Percentiles rank a stretch among this genome's conserved stretches.
Evolutionary conservation across 148 eudicot genomes (phyloP).

Genomic region (Drosera capensis): DNA sequence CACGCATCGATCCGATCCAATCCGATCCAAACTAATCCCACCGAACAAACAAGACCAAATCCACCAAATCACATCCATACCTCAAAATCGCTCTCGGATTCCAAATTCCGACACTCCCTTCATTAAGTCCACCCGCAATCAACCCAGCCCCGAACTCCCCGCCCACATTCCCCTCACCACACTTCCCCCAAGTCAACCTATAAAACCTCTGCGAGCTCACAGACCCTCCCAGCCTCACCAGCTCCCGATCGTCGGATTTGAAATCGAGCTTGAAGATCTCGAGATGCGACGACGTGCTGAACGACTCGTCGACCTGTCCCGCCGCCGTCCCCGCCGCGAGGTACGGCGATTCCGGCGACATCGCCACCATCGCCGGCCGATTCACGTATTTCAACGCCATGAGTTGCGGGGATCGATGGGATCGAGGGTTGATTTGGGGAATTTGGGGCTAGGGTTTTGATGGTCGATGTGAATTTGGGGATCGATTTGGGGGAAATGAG

Average conservation of each 20-base stretch:
- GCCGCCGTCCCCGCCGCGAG: constrained; percentile 93
- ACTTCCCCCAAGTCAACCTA: constrained; percentile 61
- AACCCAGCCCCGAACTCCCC: constrained; percentile 54
- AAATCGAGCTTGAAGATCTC: constrained; percentile 84
- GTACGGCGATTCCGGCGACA: constrained; percentile 69
- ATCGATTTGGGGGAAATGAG: no score
- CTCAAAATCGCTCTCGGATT: no score
- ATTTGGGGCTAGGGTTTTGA: no score
- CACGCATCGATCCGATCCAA: no score
- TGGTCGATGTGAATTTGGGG: no score
- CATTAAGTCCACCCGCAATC: constrained; percentile 72
- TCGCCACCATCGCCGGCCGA: constrained; percentile 82
- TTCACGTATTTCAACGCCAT: constrained; percentile 63
- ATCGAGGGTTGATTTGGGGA: no score
- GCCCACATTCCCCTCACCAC: constrained; percentile 28
- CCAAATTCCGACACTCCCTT: constrained; percentile 69
- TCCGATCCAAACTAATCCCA: no score
- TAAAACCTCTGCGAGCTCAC: constrained; percentile 72
- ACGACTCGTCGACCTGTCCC: constrained; percentile 84
- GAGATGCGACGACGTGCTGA: constrained; percentile 69
- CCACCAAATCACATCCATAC: no score
- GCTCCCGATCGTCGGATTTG: constrained; percentile 50
- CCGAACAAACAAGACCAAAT: no score
- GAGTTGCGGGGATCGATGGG: no score
- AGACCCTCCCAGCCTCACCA: constrained; percentile 32